Base-by-base conservation (phyloP, 1,284 basidiomycete genomes). In the Rhizopogon hawkerae region DNA sequence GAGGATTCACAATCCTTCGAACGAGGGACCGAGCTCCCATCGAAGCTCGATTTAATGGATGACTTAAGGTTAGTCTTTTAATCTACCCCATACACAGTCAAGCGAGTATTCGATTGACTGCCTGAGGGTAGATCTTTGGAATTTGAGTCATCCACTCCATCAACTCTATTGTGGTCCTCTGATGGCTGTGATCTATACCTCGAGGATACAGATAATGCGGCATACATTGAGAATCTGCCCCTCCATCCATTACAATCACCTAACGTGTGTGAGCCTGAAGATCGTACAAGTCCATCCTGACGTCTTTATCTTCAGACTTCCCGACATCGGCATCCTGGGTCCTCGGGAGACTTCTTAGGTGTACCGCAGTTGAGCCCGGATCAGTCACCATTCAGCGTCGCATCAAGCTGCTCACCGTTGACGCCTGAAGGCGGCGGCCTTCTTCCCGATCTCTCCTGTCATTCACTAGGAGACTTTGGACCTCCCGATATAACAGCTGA, bases 351-450 rank as follows among this genome's bases (percentile, higher is more conserved):
- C 16, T 50, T 50, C 21, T 36, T 38, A 13, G 14, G 33, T 38
- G 23, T 52, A 11, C 49, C 61, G 0, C 50, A 38, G 0, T 51
- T 63, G 13, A 67, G 65, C 11, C 61, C 63, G 0, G 62, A 67
- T n/a, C 42, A 44, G 2, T 63, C 62, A 1, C 65, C 62, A 0
- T 43, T 29, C 1, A 64, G 63, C 6, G 38, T 51, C 33, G 53
- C 49, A 13, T 64, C 59, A 9, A 65, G 63, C 3, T 50, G 52
- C 2, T 52, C 57, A 46, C 35, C 57, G 5, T 50, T 47, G 31
- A 63, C 62, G 0, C 62, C 62, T 0, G 41, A 38, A 8, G 44
- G 34, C 4, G 53, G 52, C 16, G 5, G 24, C 2, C 38, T 34
- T 4, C 23, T 58, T 8, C n/a, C 31, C 10, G 23, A 26, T 5